Base-by-base conservation (phyloP, 1,284 basidiomycete species). In the Inonotus obliquus region DNA sequence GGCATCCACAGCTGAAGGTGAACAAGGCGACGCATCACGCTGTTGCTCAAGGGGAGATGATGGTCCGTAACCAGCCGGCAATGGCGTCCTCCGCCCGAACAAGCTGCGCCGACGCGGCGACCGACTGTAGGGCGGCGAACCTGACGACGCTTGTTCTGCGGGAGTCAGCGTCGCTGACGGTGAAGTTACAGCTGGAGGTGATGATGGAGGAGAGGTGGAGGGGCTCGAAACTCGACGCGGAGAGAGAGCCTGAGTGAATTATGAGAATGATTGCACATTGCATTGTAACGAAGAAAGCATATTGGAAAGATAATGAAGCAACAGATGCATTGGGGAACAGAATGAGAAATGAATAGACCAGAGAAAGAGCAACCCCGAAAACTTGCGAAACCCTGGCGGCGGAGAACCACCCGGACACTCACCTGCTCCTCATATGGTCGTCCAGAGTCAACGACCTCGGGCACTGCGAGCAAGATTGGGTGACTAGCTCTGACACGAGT, bases 11-110 rank as follows among this genome's bases (percentile, higher is more conserved):
- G 57, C 35, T 21, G 57, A 35, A 54, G 57, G 23, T 4, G 54
- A 48, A 29, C n/a, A 25, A 19, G 41, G 23, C 53, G 49, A 13
- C 19, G 44, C 27, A 17, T 47, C 47, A 4, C 14, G 32, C n/a
- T 23, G 54, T 38, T 23, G 54, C 49, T 61, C 60, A 5, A 32
- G 27, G 13, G 62, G 54, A 10, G 62, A 35, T 32, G 58, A 53
- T 6, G 58, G 45, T 27, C 45, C 35, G 39, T 53, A 35, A 17
- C 57, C 35, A 19, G 58, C 48, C n/a, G 48, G 35, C 27, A 60
- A 63, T 23, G 62, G 59, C 2, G 62, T 57, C 3, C 49, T 10
- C 21, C 60, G 37, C n/a, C 62, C 62, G 41, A 63, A 63, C 10
- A 63, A 55, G 41, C 61, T 62, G 3, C 64, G 64, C 53, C 55